Base-by-base conservation (phyloP, 306 rosid genomes). In the Astragalus glycyphyllos region DNA sequence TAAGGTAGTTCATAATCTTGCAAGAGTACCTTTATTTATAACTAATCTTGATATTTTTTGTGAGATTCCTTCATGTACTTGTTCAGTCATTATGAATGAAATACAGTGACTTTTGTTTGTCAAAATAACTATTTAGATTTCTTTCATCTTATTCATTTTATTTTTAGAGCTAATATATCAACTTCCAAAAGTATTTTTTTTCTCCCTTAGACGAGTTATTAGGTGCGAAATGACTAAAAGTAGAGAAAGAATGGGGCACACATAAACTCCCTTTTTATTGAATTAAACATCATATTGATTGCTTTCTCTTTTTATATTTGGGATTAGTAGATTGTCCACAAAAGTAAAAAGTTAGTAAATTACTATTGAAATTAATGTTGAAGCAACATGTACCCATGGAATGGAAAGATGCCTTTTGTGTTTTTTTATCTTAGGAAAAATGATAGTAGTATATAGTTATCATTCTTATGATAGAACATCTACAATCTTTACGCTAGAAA, bases 151-250 rank as follows among this genome's bases (percentile, higher is more conserved):
- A 1, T 26, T 5, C 58, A 6, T 48, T 48, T 14, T 47, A 42
- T 34, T 16, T 46, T 67, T 20, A 10, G 14, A 75, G 40, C 3
- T 74, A 17, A 54, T 42, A 11, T 4, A 61, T 67, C 44, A 58
- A 68, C 8, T 60, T 63, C 29, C 54, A 40, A 64, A 66, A 58
- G 35, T 7, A 13, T 1, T 23, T 76, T 38, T 38, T 47, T 67
- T 38, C 16, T n/a, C 29, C 68, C 8, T 55, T 7, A n/a, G 48
- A 53, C 4, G 49, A 49, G 57, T 77, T 63, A 49, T 77, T 63
- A 49, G 77, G 73, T 70, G 32, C 13, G 49, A 78, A 71, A 71
- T 71, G 77, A 64, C 73, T 64, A 78, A 77, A 78, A 64, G 77
- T 1, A 14, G 49, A 38, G 26, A 44, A 46, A 4, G 37, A 64